Conservation (phyloP, 345 rosid species). For the Linum tenue region DNA sequence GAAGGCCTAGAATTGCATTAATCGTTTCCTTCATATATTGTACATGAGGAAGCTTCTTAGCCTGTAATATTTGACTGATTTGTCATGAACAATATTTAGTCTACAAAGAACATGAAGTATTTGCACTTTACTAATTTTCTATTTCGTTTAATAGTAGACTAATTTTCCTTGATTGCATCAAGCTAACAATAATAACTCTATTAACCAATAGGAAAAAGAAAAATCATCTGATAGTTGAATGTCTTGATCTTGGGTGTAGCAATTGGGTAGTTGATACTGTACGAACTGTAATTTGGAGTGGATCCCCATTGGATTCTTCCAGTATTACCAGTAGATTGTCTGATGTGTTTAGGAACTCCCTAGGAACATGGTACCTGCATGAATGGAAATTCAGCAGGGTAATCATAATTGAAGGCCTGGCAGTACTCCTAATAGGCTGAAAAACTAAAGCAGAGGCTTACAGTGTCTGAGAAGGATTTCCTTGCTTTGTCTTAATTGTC, state of each 20-base stretch:
- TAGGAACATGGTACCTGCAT: not conserved
- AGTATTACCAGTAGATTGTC: not conserved
- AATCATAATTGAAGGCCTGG: not conserved
- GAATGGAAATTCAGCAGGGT: not conserved
- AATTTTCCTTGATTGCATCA: not conserved
- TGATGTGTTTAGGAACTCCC: not conserved
- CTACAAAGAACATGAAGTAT: not conserved
- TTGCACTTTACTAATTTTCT: not conserved
- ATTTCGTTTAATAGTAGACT: not conserved
- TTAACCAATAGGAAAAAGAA: not conserved
- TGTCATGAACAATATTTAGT: not conserved
- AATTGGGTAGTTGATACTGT: not conserved
- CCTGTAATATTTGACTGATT: not conserved
- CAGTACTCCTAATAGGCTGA: too few relatives aligned
- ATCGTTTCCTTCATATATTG: not conserved
- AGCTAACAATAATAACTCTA: too few relatives aligned
- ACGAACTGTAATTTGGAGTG: not conserved
- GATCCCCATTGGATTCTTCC: not conserved
- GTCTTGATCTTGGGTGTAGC: not conserved
- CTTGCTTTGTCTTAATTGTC: not conserved
- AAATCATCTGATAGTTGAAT: not conserved
- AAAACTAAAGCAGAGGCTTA: not conserved
- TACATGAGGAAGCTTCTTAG: not conserved
- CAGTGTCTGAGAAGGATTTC: conserved; percentile 1
- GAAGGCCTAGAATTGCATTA: not conserved